These are phyloP conservation scores for Dimocarpus longan DNA, from an alignment of 345 rosid genomes.

Conservation along the genomic window DNA sequence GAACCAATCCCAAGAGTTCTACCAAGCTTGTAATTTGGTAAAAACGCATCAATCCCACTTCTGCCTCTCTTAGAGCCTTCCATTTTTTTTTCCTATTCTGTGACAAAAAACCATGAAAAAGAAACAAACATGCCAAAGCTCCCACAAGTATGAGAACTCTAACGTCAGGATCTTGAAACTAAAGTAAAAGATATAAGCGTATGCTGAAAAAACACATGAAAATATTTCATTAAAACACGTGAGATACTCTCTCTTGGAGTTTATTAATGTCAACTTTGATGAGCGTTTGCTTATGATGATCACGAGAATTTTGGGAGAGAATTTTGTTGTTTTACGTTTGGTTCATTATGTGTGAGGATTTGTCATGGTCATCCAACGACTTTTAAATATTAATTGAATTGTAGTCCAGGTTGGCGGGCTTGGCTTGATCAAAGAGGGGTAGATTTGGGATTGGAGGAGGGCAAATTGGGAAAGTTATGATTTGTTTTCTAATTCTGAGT, in stretches of 20 bases:
- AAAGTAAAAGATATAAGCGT: too few species aligned
- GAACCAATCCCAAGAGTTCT: slow-evolving; percentile 91
- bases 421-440: neutral
- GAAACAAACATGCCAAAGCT: too few species aligned
- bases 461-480: neutral
- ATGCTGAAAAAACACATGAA: too few species aligned
- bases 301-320: neutral
- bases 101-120: neutral
- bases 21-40: slow-evolving; percentile 79
- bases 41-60: slow-evolving; percentile 52
- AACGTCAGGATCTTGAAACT: neutral
- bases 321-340: neutral
- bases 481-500: too few species aligned
- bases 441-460: neutral
- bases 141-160: too few species aligned
- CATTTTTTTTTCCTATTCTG: slow-evolving; percentile 35
- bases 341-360: neutral
- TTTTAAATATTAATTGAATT: too few species aligned
- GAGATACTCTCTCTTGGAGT: neutral
- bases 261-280: neutral
- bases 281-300: neutral
- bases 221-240: too few species aligned
- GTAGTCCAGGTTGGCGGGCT: neutral
- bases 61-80: slow-evolving; percentile 61
- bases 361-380: neutral